Conservation (phyloP, 805 yeast genomes). For the Candida easanensis region DNA sequence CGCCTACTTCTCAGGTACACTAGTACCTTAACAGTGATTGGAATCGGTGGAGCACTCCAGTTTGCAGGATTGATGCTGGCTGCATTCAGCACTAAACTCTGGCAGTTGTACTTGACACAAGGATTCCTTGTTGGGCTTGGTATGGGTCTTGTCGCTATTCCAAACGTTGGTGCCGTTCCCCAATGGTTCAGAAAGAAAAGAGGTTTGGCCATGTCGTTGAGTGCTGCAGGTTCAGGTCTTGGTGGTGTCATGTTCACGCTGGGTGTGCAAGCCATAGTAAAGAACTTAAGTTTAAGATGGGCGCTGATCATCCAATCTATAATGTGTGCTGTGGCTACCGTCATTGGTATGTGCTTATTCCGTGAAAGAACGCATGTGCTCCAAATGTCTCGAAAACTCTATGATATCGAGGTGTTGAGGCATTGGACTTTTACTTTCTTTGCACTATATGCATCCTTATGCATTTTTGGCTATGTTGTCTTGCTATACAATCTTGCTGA, state of each 20-base stretch:
- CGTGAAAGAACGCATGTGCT: constrained; percentile 37
- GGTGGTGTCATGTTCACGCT: constrained; percentile 44
- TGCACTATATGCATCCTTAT: too few relatives aligned
- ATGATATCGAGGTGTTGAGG: constrained; percentile 39
- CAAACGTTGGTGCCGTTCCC: constrained; percentile 58
- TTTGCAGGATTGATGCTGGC: constrained; percentile 59
- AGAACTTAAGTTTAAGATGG: constrained; percentile 30
- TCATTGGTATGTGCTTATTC: constrained; percentile 33
- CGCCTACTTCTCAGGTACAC: constrained; percentile 6
- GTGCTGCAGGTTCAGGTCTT: constrained; percentile 39
- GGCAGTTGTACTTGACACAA: constrained; percentile 69
- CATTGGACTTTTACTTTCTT: constrained; percentile 48
- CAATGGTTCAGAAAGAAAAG: constrained; percentile 69
- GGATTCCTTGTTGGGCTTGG: constrained; percentile 59
- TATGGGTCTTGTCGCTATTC: constrained; percentile 52
- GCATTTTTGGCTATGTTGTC: constrained; percentile 62
- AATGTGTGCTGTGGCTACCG: constrained; percentile 33
- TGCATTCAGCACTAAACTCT: constrained; percentile 51
- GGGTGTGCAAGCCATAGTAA: constrained; percentile 34
- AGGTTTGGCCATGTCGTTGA: constrained; percentile 42
- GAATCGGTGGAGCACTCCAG: constrained; percentile 49
- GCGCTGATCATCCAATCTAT: constrained; percentile 37
- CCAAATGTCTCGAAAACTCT: constrained; percentile 34
- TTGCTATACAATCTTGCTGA: constrained; percentile 58
- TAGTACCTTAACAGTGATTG: constrained; percentile 44